phyloP scores from a whole-genome alignment of 2,329 filamentous ascomycete genomes.

The Paradendryphiella salina region DNA sequence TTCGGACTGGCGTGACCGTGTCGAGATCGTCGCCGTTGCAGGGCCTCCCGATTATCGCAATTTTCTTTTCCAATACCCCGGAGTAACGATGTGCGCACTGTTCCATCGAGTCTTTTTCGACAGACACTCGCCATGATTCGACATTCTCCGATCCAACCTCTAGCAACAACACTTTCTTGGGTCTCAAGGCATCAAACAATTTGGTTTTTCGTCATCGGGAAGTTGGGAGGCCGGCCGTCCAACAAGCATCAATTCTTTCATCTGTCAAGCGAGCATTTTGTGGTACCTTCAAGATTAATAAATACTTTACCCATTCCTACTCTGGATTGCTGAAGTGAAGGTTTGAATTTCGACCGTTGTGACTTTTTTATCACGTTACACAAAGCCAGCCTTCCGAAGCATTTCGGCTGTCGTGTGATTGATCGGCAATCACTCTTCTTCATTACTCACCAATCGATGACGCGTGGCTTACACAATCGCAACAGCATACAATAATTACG shows the following conservation, averaged over 20 bases:
- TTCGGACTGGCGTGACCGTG: not conserved
- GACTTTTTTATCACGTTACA: not conserved
- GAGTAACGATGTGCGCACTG: not conserved
- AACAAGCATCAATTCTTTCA: not conserved
- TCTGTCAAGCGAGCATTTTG: slow-evolving; percentile 2
- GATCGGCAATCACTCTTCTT: slow-evolving; percentile 4
- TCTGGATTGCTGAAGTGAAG: not conserved
- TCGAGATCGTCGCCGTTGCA: not conserved
- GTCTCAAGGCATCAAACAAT: not conserved
- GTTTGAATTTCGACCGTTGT: not conserved
- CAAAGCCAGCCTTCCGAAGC: slow-evolving; percentile 2
- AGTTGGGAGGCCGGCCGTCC: not conserved
- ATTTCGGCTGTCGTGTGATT: slow-evolving; percentile 8
- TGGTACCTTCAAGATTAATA: slow-evolving; percentile 13
- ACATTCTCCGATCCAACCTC: not conserved
- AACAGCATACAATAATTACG: not conserved
- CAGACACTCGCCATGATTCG: not conserved
- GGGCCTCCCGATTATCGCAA: not conserved
- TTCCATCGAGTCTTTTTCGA: not conserved
- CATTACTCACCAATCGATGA: not conserved
- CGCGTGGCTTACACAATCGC: not conserved
- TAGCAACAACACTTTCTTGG: not conserved
- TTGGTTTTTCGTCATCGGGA: not conserved
- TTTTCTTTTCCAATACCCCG: not conserved
- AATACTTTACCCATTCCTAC: not conserved